phyloP scores from a whole-genome alignment of 2,329 filamentous ascomycete genomes.

The Calycina herbarum region DNA sequence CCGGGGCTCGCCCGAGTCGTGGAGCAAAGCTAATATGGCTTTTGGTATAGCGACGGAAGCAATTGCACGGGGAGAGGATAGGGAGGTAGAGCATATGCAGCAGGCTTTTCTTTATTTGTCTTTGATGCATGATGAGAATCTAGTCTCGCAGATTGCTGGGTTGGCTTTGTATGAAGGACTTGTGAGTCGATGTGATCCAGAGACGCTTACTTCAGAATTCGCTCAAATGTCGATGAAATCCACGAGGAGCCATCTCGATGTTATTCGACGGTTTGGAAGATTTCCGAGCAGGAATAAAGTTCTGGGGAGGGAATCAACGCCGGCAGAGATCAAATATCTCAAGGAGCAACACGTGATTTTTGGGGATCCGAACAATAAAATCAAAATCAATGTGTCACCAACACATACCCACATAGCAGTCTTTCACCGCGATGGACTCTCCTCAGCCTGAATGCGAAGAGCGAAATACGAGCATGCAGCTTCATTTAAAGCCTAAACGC shows the following conservation, averaged over 20 bases:
- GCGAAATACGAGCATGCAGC: not conserved
- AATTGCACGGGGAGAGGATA: slow-evolving; percentile 36
- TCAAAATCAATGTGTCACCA: not conserved
- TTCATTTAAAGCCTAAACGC: too few relatives aligned
- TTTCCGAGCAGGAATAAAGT: slow-evolving; percentile 30
- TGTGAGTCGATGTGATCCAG: slow-evolving; percentile 21
- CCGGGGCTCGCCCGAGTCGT: slow-evolving; percentile 36
- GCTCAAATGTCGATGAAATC: slow-evolving; percentile 13
- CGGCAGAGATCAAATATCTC: slow-evolving; percentile 27
- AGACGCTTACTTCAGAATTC: slow-evolving; percentile 17
- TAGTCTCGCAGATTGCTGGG: slow-evolving; percentile 37
- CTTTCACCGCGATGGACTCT: not conserved
- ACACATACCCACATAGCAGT: not conserved
- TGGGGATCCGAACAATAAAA: too few relatives aligned
- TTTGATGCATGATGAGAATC: slow-evolving; percentile 40
- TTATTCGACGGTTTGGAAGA: slow-evolving; percentile 27
- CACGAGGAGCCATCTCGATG: slow-evolving; percentile 19
- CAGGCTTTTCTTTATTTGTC: slow-evolving; percentile 40
- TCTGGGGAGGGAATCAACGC: slow-evolving; percentile 26
- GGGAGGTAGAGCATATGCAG: slow-evolving; percentile 24
- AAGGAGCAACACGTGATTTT: slow-evolving; percentile 20
- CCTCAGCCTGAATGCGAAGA: not conserved
- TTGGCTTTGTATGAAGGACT: slow-evolving; percentile 30
- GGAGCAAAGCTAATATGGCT: slow-evolving; percentile 37
- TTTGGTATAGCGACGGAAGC: slow-evolving; percentile 31